A percentile compares a stretch with the other conserved stretches of the same genome.
phyloP scores from a whole-genome alignment of 1,284 basidiomycete genomes.

The Meripilus lineatus region DNA sequence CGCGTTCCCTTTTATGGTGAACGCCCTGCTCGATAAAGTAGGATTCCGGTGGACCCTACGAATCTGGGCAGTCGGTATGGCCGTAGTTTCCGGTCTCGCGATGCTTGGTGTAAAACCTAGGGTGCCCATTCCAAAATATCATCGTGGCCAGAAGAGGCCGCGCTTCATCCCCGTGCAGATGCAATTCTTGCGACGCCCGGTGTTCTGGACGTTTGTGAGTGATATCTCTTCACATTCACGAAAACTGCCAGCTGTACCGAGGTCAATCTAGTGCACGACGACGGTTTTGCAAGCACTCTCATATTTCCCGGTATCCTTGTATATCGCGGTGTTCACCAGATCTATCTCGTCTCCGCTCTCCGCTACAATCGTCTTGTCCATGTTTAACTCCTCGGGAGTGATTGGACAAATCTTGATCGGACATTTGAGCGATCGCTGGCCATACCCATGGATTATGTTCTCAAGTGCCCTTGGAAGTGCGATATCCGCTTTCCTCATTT shows the following conservation, averaged over 20 bases:
- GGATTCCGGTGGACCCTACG: constrained; percentile 25
- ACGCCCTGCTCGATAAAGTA: constrained; percentile 18
- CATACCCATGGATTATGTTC: constrained; percentile 25
- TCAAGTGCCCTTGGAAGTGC: constrained; percentile 20
- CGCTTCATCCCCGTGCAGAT: constrained; percentile 21
- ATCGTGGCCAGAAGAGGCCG: constrained; percentile 14
- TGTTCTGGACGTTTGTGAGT: constrained; percentile 23
- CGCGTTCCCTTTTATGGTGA: constrained; percentile 23
- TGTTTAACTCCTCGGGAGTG: constrained; percentile 24
- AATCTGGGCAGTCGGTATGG: constrained; percentile 17
- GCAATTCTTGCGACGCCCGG: constrained; percentile 21
- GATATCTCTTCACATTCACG: not conserved
- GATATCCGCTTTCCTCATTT: constrained; percentile 23
- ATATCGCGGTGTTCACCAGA: constrained; percentile 24
- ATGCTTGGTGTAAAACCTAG: constrained; percentile 22
- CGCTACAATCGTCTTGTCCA: constrained; percentile 20
- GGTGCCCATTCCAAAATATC: constrained; percentile 19
- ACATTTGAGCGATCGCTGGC: constrained; percentile 22
- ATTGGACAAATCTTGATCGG: constrained; percentile 23
- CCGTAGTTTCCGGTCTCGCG: constrained; percentile 1
- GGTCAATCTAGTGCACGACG: constrained; percentile 15
- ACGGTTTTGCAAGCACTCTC: constrained; percentile 23
- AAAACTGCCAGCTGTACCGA: not conserved
- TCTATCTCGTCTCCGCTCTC: constrained; percentile 20
- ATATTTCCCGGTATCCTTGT: constrained; percentile 27